Evolutionary conservation across 1,284 basidiomycete species (phyloP), one percentile per base, ranked within the genome.

Genomic region (Kalmanozyma brasiliensis): DNA sequence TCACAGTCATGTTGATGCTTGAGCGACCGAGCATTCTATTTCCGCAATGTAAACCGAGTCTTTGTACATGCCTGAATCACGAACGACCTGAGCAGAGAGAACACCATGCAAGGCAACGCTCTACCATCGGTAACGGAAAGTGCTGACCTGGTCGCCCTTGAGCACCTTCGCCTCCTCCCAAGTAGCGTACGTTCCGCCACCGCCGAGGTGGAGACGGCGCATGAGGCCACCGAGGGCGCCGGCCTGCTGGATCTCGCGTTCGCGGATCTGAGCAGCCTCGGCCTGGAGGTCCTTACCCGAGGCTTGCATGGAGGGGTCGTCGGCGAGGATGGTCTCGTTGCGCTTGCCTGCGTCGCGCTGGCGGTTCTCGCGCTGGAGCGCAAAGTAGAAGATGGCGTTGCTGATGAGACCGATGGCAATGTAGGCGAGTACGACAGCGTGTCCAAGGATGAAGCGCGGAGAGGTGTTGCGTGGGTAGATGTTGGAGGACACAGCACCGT

Each of bases 371-470:
- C 83, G 80, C 35, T 83, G 85, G 41, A 91, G 82, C 29, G 86
- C 75, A 71, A 86, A 69, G 47, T 85, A 82, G 81, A 86, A 85
- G 10, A 77, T 49, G 9, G 84, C 57, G 19, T 88, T 87, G 56
- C 85, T 83, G 30, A 88, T 73, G 60, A 89, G 82, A 8, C 89
- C 90, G 41, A 90, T 83, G 26, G 81, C 86, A 56, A 91, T 88
- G 82, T 90, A 91, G 82, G 89, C 86, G n/a, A 87, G 83, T 33
- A 91, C 87, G 26, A 91, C 84, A 13, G 85, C 87, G 56, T 87
- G 86, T 45, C 90, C 90, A 30, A 91, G 83, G 10, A 85, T 85
- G 76, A 89, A 91, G 87, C 88, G 89, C 1, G 90, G 90, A 58
- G 84, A 84, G 76, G 91, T 88, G 40, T 80, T 82, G 1, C 86